Base-by-base conservation (phyloP, 352 stramenopile genomes). In the Phytophthora hybrid region DNA sequence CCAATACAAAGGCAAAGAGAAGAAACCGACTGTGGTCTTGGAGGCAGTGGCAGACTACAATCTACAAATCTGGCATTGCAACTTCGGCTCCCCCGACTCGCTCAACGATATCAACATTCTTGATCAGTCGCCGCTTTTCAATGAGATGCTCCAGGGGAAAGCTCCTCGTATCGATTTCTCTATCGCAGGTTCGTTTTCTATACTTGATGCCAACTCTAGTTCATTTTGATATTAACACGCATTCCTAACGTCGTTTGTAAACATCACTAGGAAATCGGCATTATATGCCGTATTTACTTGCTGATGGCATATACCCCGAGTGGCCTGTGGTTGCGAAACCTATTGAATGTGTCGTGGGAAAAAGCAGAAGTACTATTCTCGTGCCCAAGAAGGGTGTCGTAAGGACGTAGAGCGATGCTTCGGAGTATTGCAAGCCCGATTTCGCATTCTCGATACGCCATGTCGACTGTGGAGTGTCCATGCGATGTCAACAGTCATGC, bases 71-170 rank as follows among this genome's bases (percentile, higher is more conserved):
- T 69, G 67, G 59, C 59, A 74, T 23, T 74, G 31, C 32, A 63
- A 69, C n/a, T 74, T 74, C 49, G 67, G 67, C 14, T 61, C 60
- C 2, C 55, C 67, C 1, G 60, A 59, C 21, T 68, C 60, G 3
- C 41, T 69, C 44, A 68, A 69, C 44, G 67, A 74, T 19, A 59
- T 69, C 5, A 69, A 74, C 60, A 63, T 74, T 46, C 32, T 74
- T 4, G 59, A 69, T 18, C 59, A 67, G n/a, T 69, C 59, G 13
- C 14, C 19, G 8, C 7, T 60, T 16, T 74, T 69, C 46, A 39
- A 73, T 14, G 23, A 56, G 21, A 31, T 62, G 18, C 23, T 65
- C 10, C 54, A 37, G 34, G 64, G 46, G 9, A 21, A 21, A 51
- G 44, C 44, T 51, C 44, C 44, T 21, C 14, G 64, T 32, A 14